These are phyloP conservation scores for Cynanchum wilfordii DNA, from an alignment of 257 asterid genomes.

Conservation along the genomic window DNA sequence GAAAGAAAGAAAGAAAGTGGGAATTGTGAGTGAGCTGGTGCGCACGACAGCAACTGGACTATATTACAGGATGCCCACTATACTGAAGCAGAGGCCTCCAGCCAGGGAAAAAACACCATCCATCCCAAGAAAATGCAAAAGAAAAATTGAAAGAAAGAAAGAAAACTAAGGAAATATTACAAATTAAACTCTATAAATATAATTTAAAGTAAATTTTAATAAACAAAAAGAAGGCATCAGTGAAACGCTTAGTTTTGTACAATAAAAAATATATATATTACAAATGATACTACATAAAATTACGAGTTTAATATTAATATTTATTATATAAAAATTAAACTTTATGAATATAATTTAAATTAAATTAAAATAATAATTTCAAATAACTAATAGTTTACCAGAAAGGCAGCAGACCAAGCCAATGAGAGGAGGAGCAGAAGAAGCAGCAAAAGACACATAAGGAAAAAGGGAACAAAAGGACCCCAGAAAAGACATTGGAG, in stretches of 20 bases:
- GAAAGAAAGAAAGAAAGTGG: constrained; percentile 8
- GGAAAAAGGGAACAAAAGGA: not conserved
- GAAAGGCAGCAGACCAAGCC: not conserved
- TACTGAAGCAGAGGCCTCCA: not conserved
- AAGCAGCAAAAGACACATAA: not conserved
- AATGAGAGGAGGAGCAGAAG: not conserved
- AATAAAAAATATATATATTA: too few relatives aligned
- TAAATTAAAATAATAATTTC: too few relatives aligned
- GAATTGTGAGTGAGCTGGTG: constrained; percentile 20
- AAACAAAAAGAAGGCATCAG: too few relatives aligned
- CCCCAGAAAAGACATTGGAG: constrained; percentile 17
- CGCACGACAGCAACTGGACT: constrained; percentile 22
- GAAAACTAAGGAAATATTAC: too few relatives aligned
- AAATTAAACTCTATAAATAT: too few relatives aligned
- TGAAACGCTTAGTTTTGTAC: too few relatives aligned
- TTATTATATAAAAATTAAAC: too few relatives aligned
- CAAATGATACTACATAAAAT: too few relatives aligned
- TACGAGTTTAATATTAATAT: too few relatives aligned
- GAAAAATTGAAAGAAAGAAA: not conserved
- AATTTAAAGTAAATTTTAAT: too few relatives aligned
- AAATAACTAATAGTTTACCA: too few relatives aligned
- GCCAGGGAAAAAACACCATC: not conserved
- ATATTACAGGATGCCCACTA: not conserved
- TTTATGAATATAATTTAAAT: too few relatives aligned
- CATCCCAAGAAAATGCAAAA: not conserved